phyloP scores from a whole-genome alignment of 2,329 filamentous ascomycete species.

The Neobulgaria alba region DNA sequence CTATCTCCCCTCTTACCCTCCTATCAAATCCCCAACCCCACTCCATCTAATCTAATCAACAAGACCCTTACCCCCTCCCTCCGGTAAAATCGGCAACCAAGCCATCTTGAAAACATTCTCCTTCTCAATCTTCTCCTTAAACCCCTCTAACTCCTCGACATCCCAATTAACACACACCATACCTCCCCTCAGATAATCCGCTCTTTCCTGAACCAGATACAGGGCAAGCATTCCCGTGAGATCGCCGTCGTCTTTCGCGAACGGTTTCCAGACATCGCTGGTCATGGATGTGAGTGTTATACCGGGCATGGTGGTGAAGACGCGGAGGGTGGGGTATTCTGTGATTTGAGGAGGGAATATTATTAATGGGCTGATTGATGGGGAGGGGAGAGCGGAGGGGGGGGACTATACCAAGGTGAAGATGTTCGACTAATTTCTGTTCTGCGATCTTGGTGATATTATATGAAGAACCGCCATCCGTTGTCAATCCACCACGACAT shows the following conservation, averaged over 20 bases:
- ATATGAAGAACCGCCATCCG: conserved; percentile 35
- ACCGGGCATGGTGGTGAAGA: conserved; percentile 41
- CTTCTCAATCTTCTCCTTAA: conserved; percentile 23
- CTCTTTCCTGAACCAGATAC: conserved; percentile 25
- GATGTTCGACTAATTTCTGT: conserved; percentile 36
- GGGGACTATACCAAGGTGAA: conserved; percentile 13
- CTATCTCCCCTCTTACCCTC: too few relatives aligned
- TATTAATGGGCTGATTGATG: too few relatives aligned
- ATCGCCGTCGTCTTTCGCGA: conserved; percentile 27
- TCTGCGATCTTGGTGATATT: conserved; percentile 38
- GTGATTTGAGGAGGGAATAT: too few relatives aligned
- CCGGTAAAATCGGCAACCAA: conserved; percentile 16
- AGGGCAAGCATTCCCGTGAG: conserved; percentile 28
- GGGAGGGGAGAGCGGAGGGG: conserved; percentile 9
- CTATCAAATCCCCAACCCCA: neutral
- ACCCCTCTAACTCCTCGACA: conserved; percentile 27
- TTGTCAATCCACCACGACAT: conserved; percentile 30
- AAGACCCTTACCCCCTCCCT: conserved; percentile 12
- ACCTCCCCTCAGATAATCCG: conserved; percentile 29
- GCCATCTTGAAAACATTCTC: conserved; percentile 20
- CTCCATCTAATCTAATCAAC: neutral
- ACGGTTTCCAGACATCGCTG: conserved; percentile 23
- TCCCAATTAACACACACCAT: conserved; percentile 32
- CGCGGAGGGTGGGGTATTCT: conserved; percentile 36
- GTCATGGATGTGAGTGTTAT: conserved; percentile 37